Percentiles rank a stretch among this genome's conserved stretches.
These are phyloP conservation scores for Exophiala spinifera DNA, from an alignment of 2,329 filamentous ascomycete genomes.

Conservation along the genomic window DNA sequence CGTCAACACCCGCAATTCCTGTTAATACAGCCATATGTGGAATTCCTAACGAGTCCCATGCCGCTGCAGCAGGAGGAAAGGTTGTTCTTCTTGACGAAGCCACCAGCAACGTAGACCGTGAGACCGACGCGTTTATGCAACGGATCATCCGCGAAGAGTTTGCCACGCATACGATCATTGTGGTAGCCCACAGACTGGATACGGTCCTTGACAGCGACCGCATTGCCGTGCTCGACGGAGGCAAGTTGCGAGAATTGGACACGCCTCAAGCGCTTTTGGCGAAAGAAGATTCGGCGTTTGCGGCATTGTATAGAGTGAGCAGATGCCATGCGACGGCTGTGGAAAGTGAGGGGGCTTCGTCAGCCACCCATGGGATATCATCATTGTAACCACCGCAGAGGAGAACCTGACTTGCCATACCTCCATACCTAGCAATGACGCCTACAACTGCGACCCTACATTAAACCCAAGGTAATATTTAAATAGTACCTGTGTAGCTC, in stretches of 20 bases:
- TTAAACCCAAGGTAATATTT: too few relatives aligned
- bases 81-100: slow-evolving; percentile 46
- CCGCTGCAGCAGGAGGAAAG: slow-evolving; percentile 32
- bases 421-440: too few relatives aligned
- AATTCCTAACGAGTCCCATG: too few relatives aligned
- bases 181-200: slow-evolving; percentile 55
- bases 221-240: slow-evolving; percentile 53
- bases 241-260: slow-evolving; percentile 12
- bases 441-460: too few relatives aligned
- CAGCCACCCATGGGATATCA: too few relatives aligned
- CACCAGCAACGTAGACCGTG: slow-evolving; percentile 51
- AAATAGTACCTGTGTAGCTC: too few relatives aligned
- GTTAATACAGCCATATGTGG: too few relatives aligned
- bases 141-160: slow-evolving; percentile 55
- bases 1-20: background rate
- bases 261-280: slow-evolving; percentile 31
- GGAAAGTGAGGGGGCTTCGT: too few relatives aligned
- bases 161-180: slow-evolving; percentile 55
- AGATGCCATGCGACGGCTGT: background rate
- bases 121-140: slow-evolving; percentile 57
- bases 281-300: slow-evolving; percentile 20
- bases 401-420: too few relatives aligned
- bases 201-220: slow-evolving; percentile 62
- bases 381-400: too few relatives aligned
- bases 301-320: background rate